Evolutionary conservation across 768 basidiomycete genomes (phyloP).

Genomic region (Macrolepiota albuminosa): DNA sequence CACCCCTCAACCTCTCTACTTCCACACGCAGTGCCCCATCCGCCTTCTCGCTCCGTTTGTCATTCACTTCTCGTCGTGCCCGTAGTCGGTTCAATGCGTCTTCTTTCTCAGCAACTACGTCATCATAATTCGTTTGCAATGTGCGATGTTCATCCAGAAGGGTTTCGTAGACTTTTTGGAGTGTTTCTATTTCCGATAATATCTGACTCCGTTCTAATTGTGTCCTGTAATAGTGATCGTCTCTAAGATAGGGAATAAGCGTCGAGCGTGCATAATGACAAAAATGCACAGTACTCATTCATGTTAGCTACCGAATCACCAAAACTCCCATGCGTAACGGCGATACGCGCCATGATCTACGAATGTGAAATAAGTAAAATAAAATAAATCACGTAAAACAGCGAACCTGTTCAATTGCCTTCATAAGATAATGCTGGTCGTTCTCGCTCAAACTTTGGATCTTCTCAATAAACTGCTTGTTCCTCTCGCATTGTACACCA

Average conservation of each 20-base stretch:
- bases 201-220: constrained; percentile 78
- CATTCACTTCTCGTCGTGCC: constrained; percentile 56
- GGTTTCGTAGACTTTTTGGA: constrained; percentile 75
- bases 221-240: constrained; percentile 85
- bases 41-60: constrained; percentile 59
- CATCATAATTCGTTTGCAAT: constrained; percentile 75
- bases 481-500: constrained; percentile 84
- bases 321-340: constrained; percentile 39
- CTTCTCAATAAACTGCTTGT: constrained; percentile 83
- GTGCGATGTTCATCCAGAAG: constrained; percentile 72
- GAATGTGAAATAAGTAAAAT: background rate
- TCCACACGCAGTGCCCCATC: constrained; percentile 77
- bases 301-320: constrained; percentile 55
- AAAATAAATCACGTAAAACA: background rate
- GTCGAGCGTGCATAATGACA: constrained; percentile 5
- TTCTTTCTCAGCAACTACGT: constrained; percentile 71
- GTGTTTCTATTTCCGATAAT: constrained; percentile 78
- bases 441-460: constrained; percentile 81
- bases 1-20: constrained; percentile 73
- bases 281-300: constrained; percentile 58
- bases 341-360: constrained; percentile 77
- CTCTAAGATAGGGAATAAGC: constrained; percentile 39
- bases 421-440: constrained; percentile 89
- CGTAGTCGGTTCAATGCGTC: constrained; percentile 63
- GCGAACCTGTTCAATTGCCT: constrained; percentile 85